Evolutionary conservation across 2,329 filamentous ascomycete genomes (phyloP), one percentile per base, ranked within the genome.

Genomic region (Elsinoe perseae): DNA sequence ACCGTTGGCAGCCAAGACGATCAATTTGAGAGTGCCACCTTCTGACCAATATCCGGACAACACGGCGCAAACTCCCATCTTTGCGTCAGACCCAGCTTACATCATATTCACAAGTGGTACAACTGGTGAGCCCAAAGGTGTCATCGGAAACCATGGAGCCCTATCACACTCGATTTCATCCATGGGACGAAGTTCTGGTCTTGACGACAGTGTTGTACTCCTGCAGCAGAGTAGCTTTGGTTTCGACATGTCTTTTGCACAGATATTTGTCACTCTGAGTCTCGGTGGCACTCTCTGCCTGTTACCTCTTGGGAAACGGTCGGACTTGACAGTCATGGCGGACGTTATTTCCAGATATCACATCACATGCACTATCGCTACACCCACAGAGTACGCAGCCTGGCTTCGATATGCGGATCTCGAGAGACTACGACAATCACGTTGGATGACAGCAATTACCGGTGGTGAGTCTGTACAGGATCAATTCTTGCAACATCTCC

Each of bases 201-300:
- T 42, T 18, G 12, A 16, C 16, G 12, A n/a, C 10, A 18, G 36
- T n/a, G 69, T 68, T 21, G 55, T 59, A 0, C 64, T 70, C 0
- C 60, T 75, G 5, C 72, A 75, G 54, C 70, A 74, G 48, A 69
- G 59, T 14, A 64, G 72, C 0, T 67, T 64, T 25, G 66, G 64
- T 8, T 77, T 77, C 60, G 74, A 77, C 54, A 61, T 75, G 57
- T 72, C 73, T 0, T 32, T 75, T 1, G 59, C 59, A 2, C 71
- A 77, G 59, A 68, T 69, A 4, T 66, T 74, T 46, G 59, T 61
- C 2, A 67, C 69, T 0, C 62, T 77, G 1, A 59, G 62, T 7
- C 65, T 65, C 20, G 74, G 73, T 0, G 74, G 69, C 1, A 65
- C 59, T 1, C 54, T 77, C 0, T 60, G 67, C 20, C 60, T 78